These are phyloP conservation scores for Vinca minor DNA, from an alignment of 257 asterid species.

Conservation along the genomic window DNA sequence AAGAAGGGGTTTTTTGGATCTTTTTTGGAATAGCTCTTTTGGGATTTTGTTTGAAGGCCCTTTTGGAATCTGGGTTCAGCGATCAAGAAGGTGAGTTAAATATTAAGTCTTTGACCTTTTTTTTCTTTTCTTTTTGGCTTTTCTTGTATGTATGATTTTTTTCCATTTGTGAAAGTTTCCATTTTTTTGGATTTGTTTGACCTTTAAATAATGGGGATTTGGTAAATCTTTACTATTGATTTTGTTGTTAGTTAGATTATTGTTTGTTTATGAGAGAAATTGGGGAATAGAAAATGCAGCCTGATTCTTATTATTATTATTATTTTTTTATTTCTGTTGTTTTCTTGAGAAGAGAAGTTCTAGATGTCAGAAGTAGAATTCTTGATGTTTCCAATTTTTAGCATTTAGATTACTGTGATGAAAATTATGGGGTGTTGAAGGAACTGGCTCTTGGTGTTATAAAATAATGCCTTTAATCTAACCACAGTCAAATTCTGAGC, in stretches of 20 bases:
- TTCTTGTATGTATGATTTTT: neutral
- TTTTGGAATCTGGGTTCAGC: conserved; percentile 23
- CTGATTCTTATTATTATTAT: too few relatives aligned
- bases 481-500: too few relatives aligned
- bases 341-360: conserved; percentile 3
- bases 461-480: too few relatives aligned
- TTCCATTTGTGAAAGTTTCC: neutral
- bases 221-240: neutral
- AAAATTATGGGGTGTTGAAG: neutral
- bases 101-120: neutral
- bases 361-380: neutral
- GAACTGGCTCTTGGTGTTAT: too few relatives aligned
- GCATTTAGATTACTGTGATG: neutral
- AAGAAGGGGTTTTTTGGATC: neutral
- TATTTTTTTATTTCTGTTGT: neutral
- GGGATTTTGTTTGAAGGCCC: conserved; percentile 2
- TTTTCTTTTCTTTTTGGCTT: too few relatives aligned
- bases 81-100: conserved; percentile 30
- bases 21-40: conserved; percentile 18
- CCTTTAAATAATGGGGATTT: neutral
- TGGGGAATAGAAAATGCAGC: neutral
- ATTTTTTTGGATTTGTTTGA: conserved; percentile 1
- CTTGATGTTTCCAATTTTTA: neutral
- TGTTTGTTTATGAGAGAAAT: neutral
- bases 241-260: neutral